phyloP scores from a whole-genome alignment of 148 eudicot genomes.

The Amaranthus cruentus region DNA sequence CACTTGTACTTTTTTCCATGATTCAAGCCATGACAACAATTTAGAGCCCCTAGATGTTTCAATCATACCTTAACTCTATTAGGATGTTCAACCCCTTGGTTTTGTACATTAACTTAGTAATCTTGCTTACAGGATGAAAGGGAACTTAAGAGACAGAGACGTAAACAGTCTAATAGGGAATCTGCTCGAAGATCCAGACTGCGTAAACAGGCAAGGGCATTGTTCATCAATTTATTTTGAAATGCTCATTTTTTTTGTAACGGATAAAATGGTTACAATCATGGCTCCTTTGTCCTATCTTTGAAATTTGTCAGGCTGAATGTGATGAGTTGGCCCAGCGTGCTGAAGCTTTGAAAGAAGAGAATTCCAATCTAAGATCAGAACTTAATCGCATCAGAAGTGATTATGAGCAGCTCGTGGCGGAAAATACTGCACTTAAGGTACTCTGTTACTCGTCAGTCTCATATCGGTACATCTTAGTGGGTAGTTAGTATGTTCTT shows the following conservation, averaged over 20 bases:
- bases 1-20: no score
- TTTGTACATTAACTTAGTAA: neutral
- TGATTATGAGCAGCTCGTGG: constrained; percentile 70
- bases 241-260: neutral
- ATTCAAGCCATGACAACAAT: no score
- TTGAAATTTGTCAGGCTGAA: constrained; percentile 53
- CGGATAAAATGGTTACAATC: neutral
- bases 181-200: constrained; percentile 95
- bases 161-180: constrained; percentile 97
- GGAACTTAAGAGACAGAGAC: constrained; percentile 88
- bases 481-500: no score
- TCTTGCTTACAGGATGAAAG: constrained; percentile 75
- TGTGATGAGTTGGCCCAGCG: constrained; percentile 94
- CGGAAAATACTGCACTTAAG: constrained; percentile 76
- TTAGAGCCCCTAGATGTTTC: no score
- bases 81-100: neutral
- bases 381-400: constrained; percentile 62
- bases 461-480: neutral
- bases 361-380: constrained; percentile 78
- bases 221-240: neutral
- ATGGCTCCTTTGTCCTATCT: neutral
- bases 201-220: constrained; percentile 75
- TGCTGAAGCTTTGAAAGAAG: constrained; percentile 78
- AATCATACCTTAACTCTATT: neutral
- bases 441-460: constrained; percentile 24